These are phyloP conservation scores for Persicaria tinctoria DNA, from an alignment of 148 eudicot species.

Conservation along the genomic window DNA sequence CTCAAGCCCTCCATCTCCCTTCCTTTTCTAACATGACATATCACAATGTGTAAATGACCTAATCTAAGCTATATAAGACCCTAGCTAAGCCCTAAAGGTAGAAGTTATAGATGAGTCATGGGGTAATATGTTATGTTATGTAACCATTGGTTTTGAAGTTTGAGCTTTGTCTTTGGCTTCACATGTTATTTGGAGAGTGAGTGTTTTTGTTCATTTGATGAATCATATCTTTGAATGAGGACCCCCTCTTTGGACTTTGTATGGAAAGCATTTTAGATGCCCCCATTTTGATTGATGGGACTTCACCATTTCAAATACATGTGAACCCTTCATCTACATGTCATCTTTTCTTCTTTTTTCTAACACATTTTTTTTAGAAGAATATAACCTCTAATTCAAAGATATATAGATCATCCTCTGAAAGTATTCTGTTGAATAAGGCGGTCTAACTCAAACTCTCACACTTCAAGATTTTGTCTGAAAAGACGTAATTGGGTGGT, in stretches of 20 bases:
- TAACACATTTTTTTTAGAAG: no score
- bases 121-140: no score
- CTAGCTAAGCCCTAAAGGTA: no score
- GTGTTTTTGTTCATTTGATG: background rate
- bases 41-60: background rate
- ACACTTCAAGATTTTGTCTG: no score
- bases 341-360: no score
- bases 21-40: background rate
- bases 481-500: no score
- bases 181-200: background rate
- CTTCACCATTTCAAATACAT: background rate
- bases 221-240: background rate
- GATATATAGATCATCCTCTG: no score
- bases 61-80: background rate
- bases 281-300: background rate
- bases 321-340: background rate
- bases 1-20: background rate
- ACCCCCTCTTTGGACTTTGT: constrained; percentile 1
- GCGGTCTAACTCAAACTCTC: no score
- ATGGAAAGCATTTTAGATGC: background rate
- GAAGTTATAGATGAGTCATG: no score
- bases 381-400: no score
- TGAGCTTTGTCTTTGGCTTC: background rate
- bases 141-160: background rate
- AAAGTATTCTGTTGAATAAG: no score